These are phyloP conservation scores for Penicillium paradoxum DNA, from an alignment of 495 filamentous ascomycete species.

Conservation along the genomic window DNA sequence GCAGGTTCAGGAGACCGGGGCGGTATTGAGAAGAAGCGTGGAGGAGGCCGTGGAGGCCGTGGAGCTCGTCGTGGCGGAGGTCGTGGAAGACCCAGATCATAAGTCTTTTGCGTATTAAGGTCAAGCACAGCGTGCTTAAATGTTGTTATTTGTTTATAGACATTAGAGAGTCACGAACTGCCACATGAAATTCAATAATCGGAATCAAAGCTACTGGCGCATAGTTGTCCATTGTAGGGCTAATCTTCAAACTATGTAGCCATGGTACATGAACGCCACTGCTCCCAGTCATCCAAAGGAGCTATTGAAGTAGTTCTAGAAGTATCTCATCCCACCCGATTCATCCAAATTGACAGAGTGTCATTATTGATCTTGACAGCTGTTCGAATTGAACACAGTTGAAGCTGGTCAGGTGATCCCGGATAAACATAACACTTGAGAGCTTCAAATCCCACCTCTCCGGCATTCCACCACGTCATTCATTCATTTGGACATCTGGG, in stretches of 20 bases:
- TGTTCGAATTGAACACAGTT: neutral
- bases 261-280: neutral
- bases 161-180: conserved; percentile 1
- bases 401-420: conserved; percentile 4
- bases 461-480: neutral
- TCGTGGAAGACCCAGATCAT: conserved; percentile 10
- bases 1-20: conserved; percentile 23
- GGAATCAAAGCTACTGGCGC: neutral
- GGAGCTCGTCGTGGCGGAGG: conserved; percentile 15
- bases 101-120: neutral
- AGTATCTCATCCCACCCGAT: neutral
- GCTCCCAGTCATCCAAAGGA: neutral
- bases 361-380: conserved; percentile 8
- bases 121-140: neutral
- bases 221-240: neutral
- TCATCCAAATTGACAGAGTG: neutral
- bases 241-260: neutral
- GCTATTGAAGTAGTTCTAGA: neutral
- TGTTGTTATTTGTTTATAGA: neutral
- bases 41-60: conserved; percentile 18
- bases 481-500: neutral
- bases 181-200: neutral
- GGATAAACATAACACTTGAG: neutral
- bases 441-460: conserved; percentile 3
- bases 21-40: conserved; percentile 22